These are phyloP conservation scores for Anthoceros angustus DNA, from an alignment of 225 moss, liverwort and hornwort species.

Conservation along the genomic window DNA sequence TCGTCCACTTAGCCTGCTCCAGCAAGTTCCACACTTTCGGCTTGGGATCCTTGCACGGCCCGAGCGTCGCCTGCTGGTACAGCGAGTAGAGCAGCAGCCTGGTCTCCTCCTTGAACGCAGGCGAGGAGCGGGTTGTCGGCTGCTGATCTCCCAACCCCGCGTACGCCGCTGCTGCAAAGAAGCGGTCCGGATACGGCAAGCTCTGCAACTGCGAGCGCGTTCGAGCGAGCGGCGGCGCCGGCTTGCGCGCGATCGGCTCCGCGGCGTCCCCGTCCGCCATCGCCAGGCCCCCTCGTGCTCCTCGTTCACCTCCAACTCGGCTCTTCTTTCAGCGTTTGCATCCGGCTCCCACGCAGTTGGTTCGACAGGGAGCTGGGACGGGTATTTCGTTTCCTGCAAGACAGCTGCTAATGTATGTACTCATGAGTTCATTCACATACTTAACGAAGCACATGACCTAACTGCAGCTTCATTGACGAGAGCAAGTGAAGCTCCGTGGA, in stretches of 20 bases:
- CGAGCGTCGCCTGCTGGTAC: constrained; percentile 76
- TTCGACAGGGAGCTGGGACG: too few species aligned
- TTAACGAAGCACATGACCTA: too few species aligned
- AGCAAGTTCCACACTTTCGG: constrained; percentile 89
- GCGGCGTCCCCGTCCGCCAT: not conserved
- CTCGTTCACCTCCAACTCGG: too few species aligned
- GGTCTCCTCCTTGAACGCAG: constrained; percentile 49
- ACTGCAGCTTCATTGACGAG: too few species aligned
- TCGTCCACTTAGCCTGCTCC: constrained; percentile 86
- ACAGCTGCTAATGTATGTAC: too few species aligned
- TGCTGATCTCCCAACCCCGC: constrained; percentile 39
- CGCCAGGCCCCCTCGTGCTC: not conserved
- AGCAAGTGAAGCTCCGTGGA: too few species aligned
- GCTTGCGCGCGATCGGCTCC: not conserved
- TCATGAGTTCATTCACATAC: too few species aligned
- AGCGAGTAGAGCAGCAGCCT: constrained; percentile 65
- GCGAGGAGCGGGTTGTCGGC: constrained; percentile 18
- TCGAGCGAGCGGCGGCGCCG: not conserved
- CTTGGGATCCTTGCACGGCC: constrained; percentile 76
- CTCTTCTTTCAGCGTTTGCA: too few species aligned
- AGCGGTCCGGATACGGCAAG: constrained; percentile 74
- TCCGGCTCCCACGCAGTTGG: too few species aligned
- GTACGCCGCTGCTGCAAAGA: constrained; percentile 55
- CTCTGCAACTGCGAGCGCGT: not conserved
- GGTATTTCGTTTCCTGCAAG: too few species aligned